A percentile compares a stretch with the other conserved stretches of the same genome.
phyloP scores from a whole-genome alignment of 179 eudicot species.

The Amaranthus tricolor region DNA sequence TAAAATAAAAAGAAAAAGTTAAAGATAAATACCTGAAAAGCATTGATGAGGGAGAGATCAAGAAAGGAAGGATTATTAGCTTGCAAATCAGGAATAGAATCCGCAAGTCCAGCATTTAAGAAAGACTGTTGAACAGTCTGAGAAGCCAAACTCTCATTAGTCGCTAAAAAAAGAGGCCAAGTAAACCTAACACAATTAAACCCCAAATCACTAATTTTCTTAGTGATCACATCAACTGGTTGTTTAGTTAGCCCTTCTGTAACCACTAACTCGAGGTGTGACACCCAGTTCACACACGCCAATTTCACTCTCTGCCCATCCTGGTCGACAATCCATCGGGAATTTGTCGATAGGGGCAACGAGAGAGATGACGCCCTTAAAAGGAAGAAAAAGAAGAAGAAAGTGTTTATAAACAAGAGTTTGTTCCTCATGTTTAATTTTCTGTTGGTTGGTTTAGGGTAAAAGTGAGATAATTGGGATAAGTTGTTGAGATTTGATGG shows the following conservation, averaged over 20 bases:
- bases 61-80: constrained; percentile 65
- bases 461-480: background rate
- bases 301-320: constrained; percentile 69
- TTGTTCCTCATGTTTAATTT: constrained; percentile 13
- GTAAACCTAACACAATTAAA: constrained; percentile 92
- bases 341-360: constrained; percentile 56
- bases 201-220: constrained; percentile 50
- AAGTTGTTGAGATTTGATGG: background rate
- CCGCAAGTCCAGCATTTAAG: constrained; percentile 40
- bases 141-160: constrained; percentile 51
- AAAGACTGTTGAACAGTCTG: constrained; percentile 62
- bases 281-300: constrained; percentile 80
- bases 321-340: constrained; percentile 80
- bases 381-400: constrained; percentile 14
- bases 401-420: background rate
- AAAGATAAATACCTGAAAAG: constrained; percentile 56
- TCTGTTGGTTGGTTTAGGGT: background rate
- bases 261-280: constrained; percentile 67
- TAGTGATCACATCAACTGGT: constrained; percentile 55
- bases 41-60: constrained; percentile 59
- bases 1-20: background rate
- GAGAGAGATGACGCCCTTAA: background rate
- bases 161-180: constrained; percentile 72
- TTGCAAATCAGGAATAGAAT: constrained; percentile 53
- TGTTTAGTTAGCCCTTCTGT: constrained; percentile 83